Evolutionary conservation across 2,329 filamentous ascomycete species (phyloP).

Genomic region (Scopulariopsis brevicaulis): DNA sequence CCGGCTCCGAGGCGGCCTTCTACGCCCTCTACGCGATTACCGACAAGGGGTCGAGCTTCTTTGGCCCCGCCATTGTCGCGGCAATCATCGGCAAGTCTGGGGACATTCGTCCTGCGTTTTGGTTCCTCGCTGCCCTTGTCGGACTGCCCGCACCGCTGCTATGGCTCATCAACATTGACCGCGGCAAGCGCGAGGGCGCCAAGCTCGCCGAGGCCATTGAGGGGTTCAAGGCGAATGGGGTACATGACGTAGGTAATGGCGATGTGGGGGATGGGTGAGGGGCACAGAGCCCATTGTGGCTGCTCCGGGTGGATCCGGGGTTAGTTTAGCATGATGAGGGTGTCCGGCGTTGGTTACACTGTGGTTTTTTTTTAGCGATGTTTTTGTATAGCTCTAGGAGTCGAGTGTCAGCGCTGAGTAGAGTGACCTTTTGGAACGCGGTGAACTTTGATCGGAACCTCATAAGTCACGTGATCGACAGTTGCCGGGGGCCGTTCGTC

Average conservation of each 20-base stretch:
- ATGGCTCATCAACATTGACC: conserved; percentile 73
- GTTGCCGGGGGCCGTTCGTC: background rate
- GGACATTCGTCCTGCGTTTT: conserved; percentile 78
- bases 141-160: conserved; percentile 76
- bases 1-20: conserved; percentile 89
- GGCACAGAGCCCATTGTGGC: background rate
- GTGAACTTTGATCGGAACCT: too few relatives aligned
- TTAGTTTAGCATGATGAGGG: background rate
- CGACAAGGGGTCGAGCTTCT: conserved; percentile 89
- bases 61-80: conserved; percentile 89
- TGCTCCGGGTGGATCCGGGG: background rate
- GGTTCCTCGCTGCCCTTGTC: conserved; percentile 80
- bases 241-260: conserved; percentile 7
- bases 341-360: background rate
- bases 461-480: background rate
- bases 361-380: background rate
- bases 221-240: conserved; percentile 26
- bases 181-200: conserved; percentile 58
- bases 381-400: background rate
- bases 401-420: background rate
- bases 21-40: conserved; percentile 96
- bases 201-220: conserved; percentile 51
- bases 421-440: background rate
- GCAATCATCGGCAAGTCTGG: conserved; percentile 78
- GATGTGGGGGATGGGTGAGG: background rate